A percentile compares a stretch with the other conserved stretches of the same genome.
These are phyloP conservation scores for Kluyveromyces sp. DNA, from an alignment of 1,139 yeast species.

Conservation along the genomic window DNA sequence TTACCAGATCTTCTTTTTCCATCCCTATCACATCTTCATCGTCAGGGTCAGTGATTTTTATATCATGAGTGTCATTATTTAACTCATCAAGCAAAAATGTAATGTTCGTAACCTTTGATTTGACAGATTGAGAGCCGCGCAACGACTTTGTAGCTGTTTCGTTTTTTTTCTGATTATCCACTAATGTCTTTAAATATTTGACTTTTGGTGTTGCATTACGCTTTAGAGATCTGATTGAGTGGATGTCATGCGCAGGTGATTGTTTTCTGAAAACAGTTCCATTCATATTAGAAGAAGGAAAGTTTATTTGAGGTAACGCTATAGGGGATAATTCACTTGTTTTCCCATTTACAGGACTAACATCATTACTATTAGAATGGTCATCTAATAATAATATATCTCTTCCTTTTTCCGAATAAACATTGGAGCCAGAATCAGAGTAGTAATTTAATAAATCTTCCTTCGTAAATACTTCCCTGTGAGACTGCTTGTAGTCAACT, in stretches of 20 bases:
- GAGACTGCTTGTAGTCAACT: slow-evolving; percentile 15
- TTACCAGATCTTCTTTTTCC: slow-evolving; percentile 25
- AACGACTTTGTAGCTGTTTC: slow-evolving; percentile 9
- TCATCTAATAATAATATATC: slow-evolving; percentile 18
- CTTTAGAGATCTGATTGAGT: slow-evolving; percentile 21
- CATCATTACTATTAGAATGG: slow-evolving; percentile 14
- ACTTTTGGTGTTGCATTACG: slow-evolving; percentile 21
- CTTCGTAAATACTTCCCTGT: slow-evolving; percentile 16
- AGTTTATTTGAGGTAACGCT: not conserved
- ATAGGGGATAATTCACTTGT: slow-evolving; percentile 6
- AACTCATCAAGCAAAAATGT: slow-evolving; percentile 29
- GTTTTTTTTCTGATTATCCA: slow-evolving; percentile 9
- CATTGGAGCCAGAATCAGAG: slow-evolving; percentile 23
- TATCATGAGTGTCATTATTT: slow-evolving; percentile 15
- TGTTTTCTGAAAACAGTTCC: not conserved
- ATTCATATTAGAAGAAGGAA: not conserved
- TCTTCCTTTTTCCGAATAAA: slow-evolving; percentile 23
- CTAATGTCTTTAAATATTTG: slow-evolving; percentile 23
- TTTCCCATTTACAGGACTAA: slow-evolving; percentile 18
- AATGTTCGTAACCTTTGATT: slow-evolving; percentile 30
- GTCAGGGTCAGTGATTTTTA: slow-evolving; percentile 27
- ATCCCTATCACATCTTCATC: slow-evolving; percentile 29
- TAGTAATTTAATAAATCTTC: slow-evolving; percentile 27
- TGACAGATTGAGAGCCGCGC: slow-evolving; percentile 29
- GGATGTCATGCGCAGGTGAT: slow-evolving; percentile 13